Base-by-base conservation (phyloP, 371 early-diverging fungal genomes). In the Mucor sp. region DNA sequence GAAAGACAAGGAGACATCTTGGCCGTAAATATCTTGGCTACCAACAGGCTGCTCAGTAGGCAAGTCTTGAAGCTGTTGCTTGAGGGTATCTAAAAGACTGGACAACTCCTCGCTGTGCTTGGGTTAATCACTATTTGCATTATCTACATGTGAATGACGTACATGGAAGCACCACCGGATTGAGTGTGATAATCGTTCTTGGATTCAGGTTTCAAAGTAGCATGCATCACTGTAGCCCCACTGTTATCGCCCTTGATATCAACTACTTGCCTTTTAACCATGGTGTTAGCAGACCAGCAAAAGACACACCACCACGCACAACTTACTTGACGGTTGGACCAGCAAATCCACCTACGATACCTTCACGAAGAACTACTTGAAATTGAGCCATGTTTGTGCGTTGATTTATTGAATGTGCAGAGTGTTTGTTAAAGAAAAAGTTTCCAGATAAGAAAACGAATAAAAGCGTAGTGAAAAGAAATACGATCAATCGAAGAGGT, bases 21-120 rank as follows among this genome's bases (percentile, higher is more conserved):
- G 55, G 3, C 83, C 85, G 64, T 85, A 85, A 50, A 85, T 85
- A 62, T 85, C 85, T 48, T 82, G 72, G 19, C 81, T 78, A 6
- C 85, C 82, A 3, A 66, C 59, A 23, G 85, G 85, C 0, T 79
- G 58, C 62, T 84, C 85, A 9, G 68, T 68, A 11, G 85, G 85
- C 30, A 85, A 56, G 1, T 23, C 28, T 48, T 67, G 33, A 19
- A 84, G 67, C 27, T 74, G 58, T 32, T 65, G 32, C 55, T 69
- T 72, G 14, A 83, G 61, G 11, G 23, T 27, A 9, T 62, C 41
- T 12, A 68, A 25, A 43, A 71, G 12, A n/a, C 32, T 25, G 12
- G 63, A 33, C 14, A 71, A 12, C 17, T 70, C 65, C 35, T 71
- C 65, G 35, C 74, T 74, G 37, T 35, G 17, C 59, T 47, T 25